Conservation (phyloP, 2,329 filamentous ascomycete species). For the Trichophyton simii region DNA sequence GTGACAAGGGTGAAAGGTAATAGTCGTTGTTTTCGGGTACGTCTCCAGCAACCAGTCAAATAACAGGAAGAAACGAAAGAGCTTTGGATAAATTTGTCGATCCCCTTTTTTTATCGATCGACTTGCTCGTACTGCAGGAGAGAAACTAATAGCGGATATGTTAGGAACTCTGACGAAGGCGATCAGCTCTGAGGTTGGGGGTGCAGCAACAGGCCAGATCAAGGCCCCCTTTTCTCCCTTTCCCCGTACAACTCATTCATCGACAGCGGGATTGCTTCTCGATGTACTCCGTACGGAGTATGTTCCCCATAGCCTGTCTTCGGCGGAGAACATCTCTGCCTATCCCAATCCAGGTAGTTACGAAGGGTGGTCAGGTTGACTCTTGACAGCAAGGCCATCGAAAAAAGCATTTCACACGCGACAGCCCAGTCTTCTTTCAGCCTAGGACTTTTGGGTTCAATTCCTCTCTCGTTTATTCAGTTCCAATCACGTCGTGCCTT, state of each 20-base stretch:
- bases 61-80: conserved; percentile 1
- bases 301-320: background rate
- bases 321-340: background rate
- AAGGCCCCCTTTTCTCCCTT: background rate
- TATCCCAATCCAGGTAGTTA: background rate
- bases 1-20: conserved; percentile 1
- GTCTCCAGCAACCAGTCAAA: conserved; percentile 2
- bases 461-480: background rate
- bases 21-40: conserved; percentile 1
- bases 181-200: conserved; percentile 1
- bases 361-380: background rate
- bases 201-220: background rate
- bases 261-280: background rate
- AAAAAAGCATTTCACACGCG: conserved; percentile 6
- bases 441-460: background rate
- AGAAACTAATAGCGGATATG: conserved; percentile 2
- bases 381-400: background rate
- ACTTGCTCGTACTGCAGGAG: conserved; percentile 1
- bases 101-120: conserved; percentile 2
- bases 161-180: conserved; percentile 2
- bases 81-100: conserved; percentile 1
- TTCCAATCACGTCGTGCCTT: conserved; percentile 4
- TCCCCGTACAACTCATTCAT: background rate
- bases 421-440: conserved; percentile 5
- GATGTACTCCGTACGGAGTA: background rate